phyloP scores from a whole-genome alignment of 2,329 filamentous ascomycete genomes.

The Calonectria naviculata region DNA sequence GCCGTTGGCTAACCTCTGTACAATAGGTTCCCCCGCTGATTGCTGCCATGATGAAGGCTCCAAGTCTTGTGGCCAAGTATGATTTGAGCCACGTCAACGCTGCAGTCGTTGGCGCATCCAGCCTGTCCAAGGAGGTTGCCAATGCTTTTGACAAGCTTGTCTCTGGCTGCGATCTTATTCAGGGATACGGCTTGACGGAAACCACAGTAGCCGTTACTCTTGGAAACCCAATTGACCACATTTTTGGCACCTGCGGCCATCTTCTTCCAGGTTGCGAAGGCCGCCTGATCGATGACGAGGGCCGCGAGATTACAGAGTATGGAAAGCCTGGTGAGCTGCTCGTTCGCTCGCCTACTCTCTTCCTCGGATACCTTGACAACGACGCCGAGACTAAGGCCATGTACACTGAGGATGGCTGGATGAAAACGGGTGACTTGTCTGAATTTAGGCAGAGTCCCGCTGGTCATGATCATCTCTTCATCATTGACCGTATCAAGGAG shows the following conservation, averaged over 20 bases:
- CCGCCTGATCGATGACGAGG: constrained; percentile 2
- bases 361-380: constrained; percentile 18
- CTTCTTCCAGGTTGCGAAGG: constrained; percentile 13
- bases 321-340: constrained; percentile 7
- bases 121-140: constrained; percentile 7
- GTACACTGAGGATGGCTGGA: constrained; percentile 11
- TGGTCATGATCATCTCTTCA: constrained; percentile 15
- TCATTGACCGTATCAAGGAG: constrained; percentile 16
- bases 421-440: constrained; percentile 14
- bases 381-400: constrained; percentile 10
- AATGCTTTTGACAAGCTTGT: constrained; percentile 10
- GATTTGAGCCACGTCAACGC: constrained; percentile 10
- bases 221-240: constrained; percentile 11
- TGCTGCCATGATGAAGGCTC: constrained; percentile 14
- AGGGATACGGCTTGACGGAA: constrained; percentile 16
- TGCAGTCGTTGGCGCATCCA: constrained; percentile 12
- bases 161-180: constrained; percentile 11
- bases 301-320: constrained; percentile 6
- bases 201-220: constrained; percentile 12
- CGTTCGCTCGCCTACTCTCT: constrained; percentile 2
- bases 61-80: constrained; percentile 10
- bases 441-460: constrained; percentile 9
- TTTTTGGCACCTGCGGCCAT: constrained; percentile 16
- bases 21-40: constrained; percentile 15
- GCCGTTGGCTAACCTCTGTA: neutral